Evolutionary conservation across 2,329 filamentous ascomycete species (phyloP), one percentile per base, ranked within the genome.

Genomic region (Trichoderma sp.): DNA sequence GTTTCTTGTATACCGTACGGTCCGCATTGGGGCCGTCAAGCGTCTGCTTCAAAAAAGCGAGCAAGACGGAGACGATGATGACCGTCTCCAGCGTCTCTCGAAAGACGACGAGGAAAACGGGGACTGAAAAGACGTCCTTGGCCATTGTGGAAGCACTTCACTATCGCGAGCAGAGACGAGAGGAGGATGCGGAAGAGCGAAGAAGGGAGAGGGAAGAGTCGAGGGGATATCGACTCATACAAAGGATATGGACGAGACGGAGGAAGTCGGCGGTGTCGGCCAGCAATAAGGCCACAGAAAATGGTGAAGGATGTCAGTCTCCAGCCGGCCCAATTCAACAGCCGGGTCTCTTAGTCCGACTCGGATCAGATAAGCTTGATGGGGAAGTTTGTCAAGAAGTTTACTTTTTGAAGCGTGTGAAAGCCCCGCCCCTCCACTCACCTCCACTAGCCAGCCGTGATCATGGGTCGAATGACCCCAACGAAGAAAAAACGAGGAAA

Each of bases 101-200:
- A 83, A 97, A 97, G 85, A 94, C 92, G 83, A 98, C 94, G 86
- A 98, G 95, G 86, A 97, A 97, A 74, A 97, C 91, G 78, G 93
- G 93, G 27, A 95, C 91, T 77, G 93, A 90, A 83, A 95, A 95
- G 75, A 95, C 91, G 82, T 93, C 90, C 76, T 89, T 88, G 82
- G 92, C 91, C 86, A 90, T 92, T 78, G 68, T 82, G 78, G 59
- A 24, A n/a, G 33, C 8, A 18, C 21, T 14, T 7, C 8, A 18
- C 21, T 41, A 41, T 16, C 14, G 50, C 21, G 62, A 41, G 24
- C 35, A 33, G 18, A 50, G 62, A 53, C 18, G 38, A 41, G 21
- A 41, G 2, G 29, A 38, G 16, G 31, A 45, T 45, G 38, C 24
- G 18, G 56, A 24, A 62, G 56, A 62, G 16, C 8, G 12, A 16